phyloP scores from a whole-genome alignment of 441 rosid genomes.

The Jatropha multifida region DNA sequence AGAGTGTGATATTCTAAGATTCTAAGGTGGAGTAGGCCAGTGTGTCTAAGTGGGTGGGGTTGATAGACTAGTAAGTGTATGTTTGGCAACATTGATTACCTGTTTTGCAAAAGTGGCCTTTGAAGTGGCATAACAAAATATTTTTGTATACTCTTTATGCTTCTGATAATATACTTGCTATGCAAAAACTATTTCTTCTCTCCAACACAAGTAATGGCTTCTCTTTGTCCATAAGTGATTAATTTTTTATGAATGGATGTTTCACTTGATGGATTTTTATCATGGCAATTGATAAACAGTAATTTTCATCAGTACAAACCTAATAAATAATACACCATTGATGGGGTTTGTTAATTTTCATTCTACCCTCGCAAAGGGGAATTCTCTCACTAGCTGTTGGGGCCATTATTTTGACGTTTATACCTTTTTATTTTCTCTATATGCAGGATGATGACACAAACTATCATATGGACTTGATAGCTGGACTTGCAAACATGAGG shows the following conservation, averaged over 20 bases:
- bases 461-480: slow-evolving; percentile 88
- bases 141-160: background rate
- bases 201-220: background rate
- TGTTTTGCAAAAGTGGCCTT: background rate
- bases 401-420: too few relatives aligned
- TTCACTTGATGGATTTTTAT: background rate
- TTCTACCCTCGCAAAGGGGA: too few relatives aligned
- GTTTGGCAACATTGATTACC: too few relatives aligned
- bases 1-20: too few relatives aligned
- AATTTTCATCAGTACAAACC: background rate
- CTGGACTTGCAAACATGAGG: slow-evolving; percentile 92
- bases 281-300: background rate
- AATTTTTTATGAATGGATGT: background rate
- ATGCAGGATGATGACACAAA: slow-evolving; percentile 85
- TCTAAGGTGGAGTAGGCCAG: too few relatives aligned
- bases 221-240: background rate
- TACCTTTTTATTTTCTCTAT: background rate
- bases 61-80: too few relatives aligned
- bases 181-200: background rate
- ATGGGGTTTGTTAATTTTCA: too few relatives aligned
- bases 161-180: background rate
- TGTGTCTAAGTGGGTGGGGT: too few relatives aligned
- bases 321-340: background rate
- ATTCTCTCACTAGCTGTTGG: too few relatives aligned
- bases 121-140: background rate